Conservation (phyloP, 306 rosid species). For the Vigna nakashimae region DNA sequence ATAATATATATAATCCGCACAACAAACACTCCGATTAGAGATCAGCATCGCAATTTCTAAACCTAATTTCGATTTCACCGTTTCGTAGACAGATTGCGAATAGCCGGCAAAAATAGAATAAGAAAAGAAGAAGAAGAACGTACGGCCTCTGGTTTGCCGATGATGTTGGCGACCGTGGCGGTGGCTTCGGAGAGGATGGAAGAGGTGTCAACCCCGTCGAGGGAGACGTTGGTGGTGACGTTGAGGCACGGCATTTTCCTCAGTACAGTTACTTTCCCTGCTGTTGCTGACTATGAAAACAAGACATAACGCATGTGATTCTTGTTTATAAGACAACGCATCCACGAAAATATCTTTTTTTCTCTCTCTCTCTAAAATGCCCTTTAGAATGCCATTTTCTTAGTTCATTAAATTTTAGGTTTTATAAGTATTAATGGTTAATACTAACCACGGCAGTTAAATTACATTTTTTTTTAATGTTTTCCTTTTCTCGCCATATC, state of each 20-base stretch:
- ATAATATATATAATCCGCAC: neutral
- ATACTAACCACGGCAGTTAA: too few species aligned
- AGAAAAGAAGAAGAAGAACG: neutral
- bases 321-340: neutral
- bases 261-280: conserved; percentile 11
- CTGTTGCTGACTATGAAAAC: neutral
- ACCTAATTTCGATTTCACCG: neutral
- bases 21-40: neutral
- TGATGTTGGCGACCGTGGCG: conserved; percentile 74
- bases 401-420: too few species aligned
- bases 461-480: too few species aligned
- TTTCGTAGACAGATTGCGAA: neutral
- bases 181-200: conserved; percentile 90
- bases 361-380: neutral
- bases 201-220: conserved; percentile 84
- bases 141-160: conserved; percentile 88
- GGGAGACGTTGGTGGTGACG: conserved; percentile 77
- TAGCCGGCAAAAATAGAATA: neutral
- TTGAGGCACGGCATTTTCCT: conserved; percentile 88
- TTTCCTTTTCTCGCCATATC: too few species aligned
- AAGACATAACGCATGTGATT: neutral
- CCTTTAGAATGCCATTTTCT: neutral
- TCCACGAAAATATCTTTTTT: neutral
- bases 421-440: too few species aligned
- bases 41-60: neutral